These are phyloP conservation scores for Neurospora hispaniola DNA, from an alignment of 495 filamentous ascomycete species.

Conservation along the genomic window DNA sequence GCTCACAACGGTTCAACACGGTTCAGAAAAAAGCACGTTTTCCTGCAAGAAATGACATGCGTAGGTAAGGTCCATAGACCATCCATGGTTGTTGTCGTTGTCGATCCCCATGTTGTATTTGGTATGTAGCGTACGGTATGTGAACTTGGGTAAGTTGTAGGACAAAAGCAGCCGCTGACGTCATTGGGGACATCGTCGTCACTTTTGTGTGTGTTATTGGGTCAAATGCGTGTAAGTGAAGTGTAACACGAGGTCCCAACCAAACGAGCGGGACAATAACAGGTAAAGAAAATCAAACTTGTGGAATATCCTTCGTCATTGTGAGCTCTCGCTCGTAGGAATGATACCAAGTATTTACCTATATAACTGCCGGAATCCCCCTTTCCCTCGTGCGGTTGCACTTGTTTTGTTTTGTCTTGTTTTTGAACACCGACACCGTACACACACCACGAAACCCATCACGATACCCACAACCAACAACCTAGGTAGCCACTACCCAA, in stretches of 20 bases:
- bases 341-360: background rate
- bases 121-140: background rate
- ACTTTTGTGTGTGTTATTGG: background rate
- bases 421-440: background rate
- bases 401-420: background rate
- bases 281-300: background rate
- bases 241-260: too few species aligned
- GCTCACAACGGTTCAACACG: background rate
- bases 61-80: background rate
- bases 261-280: too few species aligned
- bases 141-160: background rate
- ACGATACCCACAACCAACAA: background rate
- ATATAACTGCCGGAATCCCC: background rate
- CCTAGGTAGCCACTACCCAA: too few species aligned
- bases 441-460: background rate
- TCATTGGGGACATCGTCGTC: background rate
- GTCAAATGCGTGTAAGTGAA: background rate
- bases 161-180: background rate
- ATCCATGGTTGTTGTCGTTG: background rate
- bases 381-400: background rate
- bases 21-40: background rate
- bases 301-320: background rate
- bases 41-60: background rate
- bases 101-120: background rate
- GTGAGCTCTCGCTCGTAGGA: background rate